Base-by-base conservation (phyloP, 139 green algal genomes). In the Chlamydomonas asymmetrica region DNA sequence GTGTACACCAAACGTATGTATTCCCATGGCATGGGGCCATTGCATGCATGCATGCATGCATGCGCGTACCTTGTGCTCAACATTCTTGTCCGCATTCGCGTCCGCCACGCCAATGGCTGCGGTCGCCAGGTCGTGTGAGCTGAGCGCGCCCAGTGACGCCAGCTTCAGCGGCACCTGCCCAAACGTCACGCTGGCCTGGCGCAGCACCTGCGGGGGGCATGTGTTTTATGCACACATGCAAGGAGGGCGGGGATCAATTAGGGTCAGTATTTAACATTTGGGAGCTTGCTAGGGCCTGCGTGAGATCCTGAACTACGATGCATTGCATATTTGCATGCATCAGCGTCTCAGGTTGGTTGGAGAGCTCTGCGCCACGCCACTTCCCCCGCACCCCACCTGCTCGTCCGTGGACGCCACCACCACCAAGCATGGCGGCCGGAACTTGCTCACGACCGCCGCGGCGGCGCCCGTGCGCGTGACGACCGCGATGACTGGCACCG, bases 371-470 rank as follows among this genome's bases (percentile, higher is more conserved):
- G 32, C 25, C 9, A 62, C 25, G 25, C 29, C 10, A 62, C 54
- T 62, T 5, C 29, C n/a, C n/a, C n/a, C n/a, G n/a, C n/a, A n/a
- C n/a, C 68, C 2, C 59, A 77, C 72, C 72, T 63, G 64, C 40
- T 80, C 75, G 32, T 85, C 69, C 27, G 62, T 82, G 56, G 73
- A 80, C 16, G 80, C 81, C 45, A 88, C 83, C 20, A 92, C 74
- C 13, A 89, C 67, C 23, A 80, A 81, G 65, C 82, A 89, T 5
- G 82, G 83, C 20, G 90, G 90, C 4, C 90, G 76, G 80, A 92
- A 94, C 84, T 92, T 92, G 38, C 79, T 74, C 6, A 94, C 60
- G 41, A 91, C 65, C 75, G 80, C 32, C 22, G 79, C 76, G 1
- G 84, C 84, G 23, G 25, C 69, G 41, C 79, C 82, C 29, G 20